Evolutionary conservation across 2,329 filamentous ascomycete species (phyloP), one percentile per base, ranked within the genome.

Genomic region (Passalora sequoiae): DNA sequence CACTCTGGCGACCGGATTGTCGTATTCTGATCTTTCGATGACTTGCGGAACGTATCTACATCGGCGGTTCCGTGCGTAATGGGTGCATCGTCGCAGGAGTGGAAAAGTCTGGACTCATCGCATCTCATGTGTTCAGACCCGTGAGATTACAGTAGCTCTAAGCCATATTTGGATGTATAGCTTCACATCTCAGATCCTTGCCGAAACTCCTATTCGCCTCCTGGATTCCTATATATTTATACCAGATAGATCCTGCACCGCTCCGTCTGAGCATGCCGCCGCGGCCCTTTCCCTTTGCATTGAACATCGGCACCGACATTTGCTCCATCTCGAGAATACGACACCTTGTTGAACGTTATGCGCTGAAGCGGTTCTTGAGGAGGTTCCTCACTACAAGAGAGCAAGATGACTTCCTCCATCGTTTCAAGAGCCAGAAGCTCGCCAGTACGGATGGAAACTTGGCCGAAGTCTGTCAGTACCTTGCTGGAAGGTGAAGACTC

Each of bases 221-320:
- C n/a, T n/a, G n/a, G n/a, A n/a, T n/a, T n/a, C n/a, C n/a, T n/a
- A n/a, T n/a, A n/a, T n/a, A n/a, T n/a, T n/a, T n/a, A n/a, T n/a
- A n/a, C n/a, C n/a, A n/a, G n/a, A n/a, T n/a, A n/a, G n/a, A n/a
- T n/a, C n/a, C n/a, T n/a, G n/a, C n/a, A n/a, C n/a, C n/a, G n/a
- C n/a, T n/a, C n/a, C n/a, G n/a, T n/a, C 39, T 28, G 25, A 4
- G 4, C 24, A 72, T 73, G 70, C 62, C 69, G 43, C 62, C 60
- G 6, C 64, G 68, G 29, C 67, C 69, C 0, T 87, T 89, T 55
- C 81, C 83, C 1, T 71, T 80, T n/a, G 71, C 80, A 1, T 60
- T 91, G 10, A 74, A 75, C 37, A 69, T 94, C 40, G 89, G 89
- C 45, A 91, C 79, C 36, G 89, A 94, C 61, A 83, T 94, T 44